Base-by-base conservation (phyloP, 1,139 yeast species). In the Lipomyces yarrowii region DNA sequence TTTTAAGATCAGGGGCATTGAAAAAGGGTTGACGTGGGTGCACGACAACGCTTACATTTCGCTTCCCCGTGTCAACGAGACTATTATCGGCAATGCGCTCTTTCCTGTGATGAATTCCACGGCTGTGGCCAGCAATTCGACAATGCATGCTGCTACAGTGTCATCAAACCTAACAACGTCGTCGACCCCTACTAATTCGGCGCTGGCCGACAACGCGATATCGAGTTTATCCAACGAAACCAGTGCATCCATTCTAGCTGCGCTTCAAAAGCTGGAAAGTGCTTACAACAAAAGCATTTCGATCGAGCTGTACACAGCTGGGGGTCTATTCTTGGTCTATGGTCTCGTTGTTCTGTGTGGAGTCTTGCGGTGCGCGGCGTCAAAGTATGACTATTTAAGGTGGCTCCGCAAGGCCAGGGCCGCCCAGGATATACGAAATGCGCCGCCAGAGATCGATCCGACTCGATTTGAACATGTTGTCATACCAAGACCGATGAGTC, bases 11-110 rank as follows among this genome's bases (percentile, higher is more conserved):
- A 80, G 81, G 3, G 81, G 83, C 46, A 79, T 92, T 0, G 90
- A 90, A 71, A 74, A 82, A 32, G 98, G 96, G 0, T 76, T 93
- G 63, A 83, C 87, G 0, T 94, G 98, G 98, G 79, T 93, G 1
- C 82, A 89, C 71, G 80, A 87, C 46, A 82, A 90, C 70, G 82
- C 93, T 2, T 80, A 84, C 18, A 78, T 93, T 1, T 70, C 79
- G 0, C 74, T 93, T 0, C 97, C 98, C 0, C 73, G 81, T 46
- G 76, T 86, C 10, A 76, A 80, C 63, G 75, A 77, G 39, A 35
- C 18, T 8, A 21, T 62, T 23, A 52, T 64, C 8, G 26, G 56
- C 39, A 35, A 37, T 6, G 35, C 35, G 21, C 23, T 65, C 13
- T 11, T 55, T 8, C 26, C 67, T 7, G n/a, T 53, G 10, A 21